Conservation (phyloP, 495 filamentous ascomycete species). For the Thermothielavioides terrestris region DNA sequence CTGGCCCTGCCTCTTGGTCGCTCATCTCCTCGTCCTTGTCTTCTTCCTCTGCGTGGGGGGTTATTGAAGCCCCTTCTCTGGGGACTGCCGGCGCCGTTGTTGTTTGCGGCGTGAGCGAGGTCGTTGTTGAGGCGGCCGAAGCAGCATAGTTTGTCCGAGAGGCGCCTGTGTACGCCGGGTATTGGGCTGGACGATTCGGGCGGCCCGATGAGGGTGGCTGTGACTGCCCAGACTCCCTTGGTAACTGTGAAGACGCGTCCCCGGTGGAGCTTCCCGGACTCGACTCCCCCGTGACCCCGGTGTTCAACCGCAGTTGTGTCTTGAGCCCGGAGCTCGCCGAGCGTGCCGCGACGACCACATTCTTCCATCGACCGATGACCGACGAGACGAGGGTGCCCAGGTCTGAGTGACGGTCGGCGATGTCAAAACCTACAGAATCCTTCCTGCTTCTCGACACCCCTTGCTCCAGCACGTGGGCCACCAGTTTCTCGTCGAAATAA, state of each 20-base stretch:
- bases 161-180: background rate
- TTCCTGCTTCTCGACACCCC: constrained; percentile 13
- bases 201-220: constrained; percentile 6
- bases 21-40: constrained; percentile 28
- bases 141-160: constrained; percentile 1
- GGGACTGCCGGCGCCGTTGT: background rate
- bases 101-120: background rate
- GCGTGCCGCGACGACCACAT: constrained; percentile 36
- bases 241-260: background rate
- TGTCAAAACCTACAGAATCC: constrained; percentile 29
- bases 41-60: constrained; percentile 2
- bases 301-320: constrained; percentile 28
- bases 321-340: constrained; percentile 24
- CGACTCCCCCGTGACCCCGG: constrained; percentile 4
- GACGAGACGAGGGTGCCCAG: constrained; percentile 37
- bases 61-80: constrained; percentile 9
- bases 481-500: constrained; percentile 41
- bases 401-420: constrained; percentile 37
- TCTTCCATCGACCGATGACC: constrained; percentile 46
- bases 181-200: background rate
- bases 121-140: constrained; percentile 7
- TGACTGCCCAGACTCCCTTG: background rate
- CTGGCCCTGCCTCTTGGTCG: constrained; percentile 37
- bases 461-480: constrained; percentile 30
- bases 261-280: background rate